Percentiles rank a stretch among this genome's conserved stretches.
These are phyloP conservation scores for Cryptosporidium bovis DNA, from an alignment of 169 alveolate species.

Conservation along the genomic window DNA sequence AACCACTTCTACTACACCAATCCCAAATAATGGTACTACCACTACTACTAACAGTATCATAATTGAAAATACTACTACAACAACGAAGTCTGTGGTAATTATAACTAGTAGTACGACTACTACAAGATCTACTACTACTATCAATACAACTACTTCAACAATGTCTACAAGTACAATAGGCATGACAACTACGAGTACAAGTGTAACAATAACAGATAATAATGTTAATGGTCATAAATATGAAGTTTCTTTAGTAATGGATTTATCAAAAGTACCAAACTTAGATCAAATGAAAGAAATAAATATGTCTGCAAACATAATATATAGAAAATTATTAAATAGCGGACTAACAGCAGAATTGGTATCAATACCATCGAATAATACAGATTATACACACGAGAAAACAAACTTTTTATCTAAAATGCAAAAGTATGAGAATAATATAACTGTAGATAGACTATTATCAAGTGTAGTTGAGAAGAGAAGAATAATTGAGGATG, in stretches of 20 bases:
- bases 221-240: conserved; percentile 15
- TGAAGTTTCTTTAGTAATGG: conserved; percentile 72
- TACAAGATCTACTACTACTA: background rate
- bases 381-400: background rate
- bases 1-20: conserved; percentile 1
- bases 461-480: conserved; percentile 44
- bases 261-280: conserved; percentile 62
- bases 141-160: conserved; percentile 6
- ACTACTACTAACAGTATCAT: background rate
- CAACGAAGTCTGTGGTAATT: conserved; percentile 6
- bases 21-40: background rate
- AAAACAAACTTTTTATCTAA: conserved; percentile 37
- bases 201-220: background rate
- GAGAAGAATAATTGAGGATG: background rate
- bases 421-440: background rate
- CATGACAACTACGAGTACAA: conserved; percentile 10
- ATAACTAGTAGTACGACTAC: conserved; percentile 3
- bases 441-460: conserved; percentile 39
- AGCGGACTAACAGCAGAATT: conserved; percentile 60
- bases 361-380: conserved; percentile 41
- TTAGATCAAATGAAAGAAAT: conserved; percentile 61
- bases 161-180: too few species aligned
- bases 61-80: background rate
- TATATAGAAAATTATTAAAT: conserved; percentile 48
- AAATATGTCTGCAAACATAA: conserved; percentile 54